Percentiles rank a stretch among this genome's conserved stretches.
Evolutionary conservation across 148 eudicot genomes (phyloP).

Genomic region (Heliosperma pusillum): DNA sequence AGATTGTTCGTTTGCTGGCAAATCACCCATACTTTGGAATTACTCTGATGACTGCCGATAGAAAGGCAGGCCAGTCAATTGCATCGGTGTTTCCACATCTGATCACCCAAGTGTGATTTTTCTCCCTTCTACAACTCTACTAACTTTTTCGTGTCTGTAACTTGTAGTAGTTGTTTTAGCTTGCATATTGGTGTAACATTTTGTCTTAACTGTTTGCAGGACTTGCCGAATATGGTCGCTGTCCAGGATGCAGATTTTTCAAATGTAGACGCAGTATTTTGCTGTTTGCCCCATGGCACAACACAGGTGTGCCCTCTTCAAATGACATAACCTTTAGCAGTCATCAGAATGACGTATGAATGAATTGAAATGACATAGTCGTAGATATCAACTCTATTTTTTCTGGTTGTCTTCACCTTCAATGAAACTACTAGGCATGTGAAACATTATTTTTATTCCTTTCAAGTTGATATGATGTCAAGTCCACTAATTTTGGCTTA

Average conservation of each 20-base stretch:
- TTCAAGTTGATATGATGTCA: neutral
- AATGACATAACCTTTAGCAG: neutral
- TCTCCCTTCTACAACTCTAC: neutral
- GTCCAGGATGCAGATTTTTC: constrained; percentile 89
- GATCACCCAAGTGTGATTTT: constrained; percentile 51
- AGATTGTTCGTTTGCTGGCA: constrained; percentile 83
- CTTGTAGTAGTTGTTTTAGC: neutral
- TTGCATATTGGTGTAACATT: neutral
- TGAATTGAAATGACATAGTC: neutral
- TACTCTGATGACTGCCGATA: constrained; percentile 95
- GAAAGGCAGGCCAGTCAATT: constrained; percentile 94
- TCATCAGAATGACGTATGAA: neutral
- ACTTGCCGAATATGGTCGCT: constrained; percentile 80
- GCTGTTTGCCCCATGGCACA: constrained; percentile 99
- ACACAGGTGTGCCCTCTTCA: constrained; percentile 59
- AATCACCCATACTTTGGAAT: constrained; percentile 78
- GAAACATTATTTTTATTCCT: neutral
- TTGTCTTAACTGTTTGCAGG: constrained; percentile 36
- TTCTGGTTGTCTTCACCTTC: neutral
- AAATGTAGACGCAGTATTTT: constrained; percentile 86
- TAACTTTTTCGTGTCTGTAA: neutral
- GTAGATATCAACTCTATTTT: neutral
- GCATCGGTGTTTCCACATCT: constrained; percentile 91
- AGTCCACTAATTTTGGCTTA: neutral
- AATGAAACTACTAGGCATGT: neutral